These are phyloP conservation scores for Chaetothyriales sp. DNA, from an alignment of 2,329 filamentous ascomycete species.

Conservation along the genomic window DNA sequence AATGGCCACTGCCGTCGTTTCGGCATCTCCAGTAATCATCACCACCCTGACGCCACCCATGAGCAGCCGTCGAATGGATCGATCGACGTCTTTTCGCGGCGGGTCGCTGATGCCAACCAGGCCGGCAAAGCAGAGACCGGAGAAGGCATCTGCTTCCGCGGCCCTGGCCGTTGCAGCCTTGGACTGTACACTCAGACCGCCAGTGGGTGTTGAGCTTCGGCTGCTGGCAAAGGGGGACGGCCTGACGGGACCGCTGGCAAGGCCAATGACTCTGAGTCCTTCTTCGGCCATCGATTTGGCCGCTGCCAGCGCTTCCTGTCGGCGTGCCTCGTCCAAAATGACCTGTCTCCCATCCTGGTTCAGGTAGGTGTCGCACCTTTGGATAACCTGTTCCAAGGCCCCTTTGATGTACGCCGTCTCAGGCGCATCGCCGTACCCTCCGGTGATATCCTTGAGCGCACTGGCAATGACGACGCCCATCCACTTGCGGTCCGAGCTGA, in stretches of 20 bases:
- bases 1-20: constrained; percentile 88
- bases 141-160: constrained; percentile 57
- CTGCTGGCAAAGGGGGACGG: constrained; percentile 34
- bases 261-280: constrained; percentile 79
- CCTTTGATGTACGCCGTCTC: constrained; percentile 94
- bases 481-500: constrained; percentile 96
- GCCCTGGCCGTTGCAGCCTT: constrained; percentile 15
- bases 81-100: constrained; percentile 75
- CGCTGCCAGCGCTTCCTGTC: constrained; percentile 61
- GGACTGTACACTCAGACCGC: constrained; percentile 13
- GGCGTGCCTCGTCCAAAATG: constrained; percentile 62
- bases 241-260: constrained; percentile 67
- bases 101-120: constrained; percentile 96
- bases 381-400: constrained; percentile 73
- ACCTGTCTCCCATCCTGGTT: constrained; percentile 76
- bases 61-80: constrained; percentile 79
- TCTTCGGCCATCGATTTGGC: constrained; percentile 79
- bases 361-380: constrained; percentile 80
- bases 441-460: constrained; percentile 30
- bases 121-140: constrained; percentile 74
- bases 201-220: constrained; percentile 36
- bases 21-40: constrained; percentile 97
- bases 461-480: constrained; percentile 83
- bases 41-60: constrained; percentile 91
- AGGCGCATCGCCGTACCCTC: constrained; percentile 45